phyloP scores from a whole-genome alignment of 257 asterid species.

The Solanum virginianum region DNA sequence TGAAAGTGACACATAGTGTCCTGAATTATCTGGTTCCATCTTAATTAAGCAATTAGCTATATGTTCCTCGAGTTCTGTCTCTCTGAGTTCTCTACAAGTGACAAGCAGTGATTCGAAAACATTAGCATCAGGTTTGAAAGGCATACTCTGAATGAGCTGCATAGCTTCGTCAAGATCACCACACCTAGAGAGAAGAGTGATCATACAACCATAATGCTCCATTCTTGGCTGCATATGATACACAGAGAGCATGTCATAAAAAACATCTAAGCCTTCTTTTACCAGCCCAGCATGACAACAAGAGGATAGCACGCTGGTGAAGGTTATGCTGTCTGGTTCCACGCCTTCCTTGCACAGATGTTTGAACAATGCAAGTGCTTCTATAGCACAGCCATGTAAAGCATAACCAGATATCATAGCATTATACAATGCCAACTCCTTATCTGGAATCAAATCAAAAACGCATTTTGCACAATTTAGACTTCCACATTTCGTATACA shows the following conservation, averaged over 20 bases:
- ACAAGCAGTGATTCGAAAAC: slow-evolving; percentile 15
- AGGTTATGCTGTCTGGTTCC: slow-evolving; percentile 15
- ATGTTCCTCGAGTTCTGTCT: slow-evolving; percentile 8
- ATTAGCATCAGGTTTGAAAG: slow-evolving; percentile 10
- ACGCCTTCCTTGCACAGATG: neutral
- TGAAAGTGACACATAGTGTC: slow-evolving; percentile 19
- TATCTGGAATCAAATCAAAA: neutral
- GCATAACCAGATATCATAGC: slow-evolving; percentile 22
- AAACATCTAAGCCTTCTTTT: neutral
- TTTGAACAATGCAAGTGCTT: slow-evolving; percentile 10
- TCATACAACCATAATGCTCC: slow-evolving; percentile 15
- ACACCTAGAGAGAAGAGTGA: slow-evolving; percentile 10
- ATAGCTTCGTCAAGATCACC: slow-evolving; percentile 9
- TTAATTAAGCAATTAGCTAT: slow-evolving; percentile 5
- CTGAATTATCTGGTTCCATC: slow-evolving; percentile 15
- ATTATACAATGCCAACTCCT: slow-evolving; percentile 13
- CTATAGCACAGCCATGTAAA: slow-evolving; percentile 8
- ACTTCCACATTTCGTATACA: slow-evolving; percentile 21
- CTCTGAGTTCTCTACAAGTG: slow-evolving; percentile 15
- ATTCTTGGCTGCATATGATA: slow-evolving; percentile 8
- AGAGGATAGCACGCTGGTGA: slow-evolving; percentile 11
- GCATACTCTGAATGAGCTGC: slow-evolving; percentile 9
- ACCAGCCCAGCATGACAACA: slow-evolving; percentile 16
- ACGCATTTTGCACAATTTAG: slow-evolving; percentile 1
- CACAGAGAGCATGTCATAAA: slow-evolving; percentile 6